Percentiles rank a stretch among this genome's conserved stretches.
phyloP scores from a whole-genome alignment of 2,329 filamentous ascomycete species.

The Trichoderma lentiforme region DNA sequence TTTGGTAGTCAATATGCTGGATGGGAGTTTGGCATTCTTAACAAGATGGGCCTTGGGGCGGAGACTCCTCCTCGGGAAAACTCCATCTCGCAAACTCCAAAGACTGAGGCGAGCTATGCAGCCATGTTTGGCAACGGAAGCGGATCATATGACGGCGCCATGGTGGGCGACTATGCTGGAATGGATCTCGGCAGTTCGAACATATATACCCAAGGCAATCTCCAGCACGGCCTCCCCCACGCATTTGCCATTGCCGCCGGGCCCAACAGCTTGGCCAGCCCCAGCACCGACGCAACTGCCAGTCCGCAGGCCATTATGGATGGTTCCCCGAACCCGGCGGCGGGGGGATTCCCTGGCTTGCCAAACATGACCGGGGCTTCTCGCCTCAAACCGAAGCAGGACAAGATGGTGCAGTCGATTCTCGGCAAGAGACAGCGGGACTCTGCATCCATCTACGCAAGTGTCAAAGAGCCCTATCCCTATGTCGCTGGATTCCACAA shows the following conservation, averaged over 20 bases:
- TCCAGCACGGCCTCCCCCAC: conserved; percentile 61
- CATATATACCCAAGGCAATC: conserved; percentile 54
- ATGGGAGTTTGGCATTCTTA: conserved; percentile 92
- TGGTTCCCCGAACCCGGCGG: conserved; percentile 42
- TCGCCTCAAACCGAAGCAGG: conserved; percentile 40
- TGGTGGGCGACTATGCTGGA: conserved; percentile 51
- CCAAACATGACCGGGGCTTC: conserved; percentile 31
- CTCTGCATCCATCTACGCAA: conserved; percentile 82
- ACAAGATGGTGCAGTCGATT: conserved; percentile 46
- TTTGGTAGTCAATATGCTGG: conserved; percentile 97
- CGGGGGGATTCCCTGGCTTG: conserved; percentile 28
- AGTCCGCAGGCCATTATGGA: conserved; percentile 60
- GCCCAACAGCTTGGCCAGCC: conserved; percentile 60
- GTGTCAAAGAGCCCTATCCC: conserved; percentile 84
- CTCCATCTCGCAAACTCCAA: conserved; percentile 42
- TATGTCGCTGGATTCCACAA: conserved; percentile 90
- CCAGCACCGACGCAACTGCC: conserved; percentile 60
- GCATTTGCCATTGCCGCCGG: conserved; percentile 63
- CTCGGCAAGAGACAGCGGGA: conserved; percentile 64
- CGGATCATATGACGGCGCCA: conserved; percentile 45
- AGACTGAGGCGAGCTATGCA: conserved; percentile 38
- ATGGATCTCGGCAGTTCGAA: conserved; percentile 48
- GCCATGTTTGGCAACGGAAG: conserved; percentile 51
- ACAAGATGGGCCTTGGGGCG: conserved; percentile 79
- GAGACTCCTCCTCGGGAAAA: conserved; percentile 71